Base-by-base conservation (phyloP, 1,139 yeast species). In the Kluyveromyces sp. region DNA sequence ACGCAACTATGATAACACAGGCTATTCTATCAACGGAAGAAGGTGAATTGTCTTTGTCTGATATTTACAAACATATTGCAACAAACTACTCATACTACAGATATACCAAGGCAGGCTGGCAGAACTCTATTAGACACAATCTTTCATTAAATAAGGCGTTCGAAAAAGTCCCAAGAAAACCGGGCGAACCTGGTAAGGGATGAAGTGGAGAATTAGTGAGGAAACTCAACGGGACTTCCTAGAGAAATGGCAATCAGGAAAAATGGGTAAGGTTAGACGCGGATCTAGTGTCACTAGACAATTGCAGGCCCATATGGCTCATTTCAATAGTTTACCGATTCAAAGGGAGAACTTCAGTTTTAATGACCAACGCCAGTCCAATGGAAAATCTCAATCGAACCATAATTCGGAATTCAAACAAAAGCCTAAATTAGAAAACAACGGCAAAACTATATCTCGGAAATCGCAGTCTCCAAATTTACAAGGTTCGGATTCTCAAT, bases 1-100 rank as follows among this genome's bases (percentile, higher is more conserved):
- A 92, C 64, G 98, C 98, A 0, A 92, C 97, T 2, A 89, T 92
- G 96, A 92, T 92, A 56, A 88, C 98, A 2, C 97, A 92, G 64
- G 97, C 98, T 0, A 92, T 94, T 35, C 70, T 94, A 56, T 85
- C 96, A 2, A 85, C 89, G 49, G 76, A 78, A 2, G 96, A 90
- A 48, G 96, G 95, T 43, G 89, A 86, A 41, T 75, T 92, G 74
- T 86, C 96, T 7, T 69, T 92, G 55, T 78, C 95, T 1, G 97
- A 92, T 60, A 92, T 92, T 49, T 92, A 92, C 67, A 83, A 81
- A 54, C 92, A 96, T 90, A 92, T 92, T 45, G 71, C 95, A 8
- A 68, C 78, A 31, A 90, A 84, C 63, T 92, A 89, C 66, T 92
- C 97, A 40, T 92, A 86, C 66, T 92, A 92, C 66, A 79, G 96